Conservation (phyloP, 2,329 filamentous ascomycete species). For the Colletotrichum costaricense region DNA sequence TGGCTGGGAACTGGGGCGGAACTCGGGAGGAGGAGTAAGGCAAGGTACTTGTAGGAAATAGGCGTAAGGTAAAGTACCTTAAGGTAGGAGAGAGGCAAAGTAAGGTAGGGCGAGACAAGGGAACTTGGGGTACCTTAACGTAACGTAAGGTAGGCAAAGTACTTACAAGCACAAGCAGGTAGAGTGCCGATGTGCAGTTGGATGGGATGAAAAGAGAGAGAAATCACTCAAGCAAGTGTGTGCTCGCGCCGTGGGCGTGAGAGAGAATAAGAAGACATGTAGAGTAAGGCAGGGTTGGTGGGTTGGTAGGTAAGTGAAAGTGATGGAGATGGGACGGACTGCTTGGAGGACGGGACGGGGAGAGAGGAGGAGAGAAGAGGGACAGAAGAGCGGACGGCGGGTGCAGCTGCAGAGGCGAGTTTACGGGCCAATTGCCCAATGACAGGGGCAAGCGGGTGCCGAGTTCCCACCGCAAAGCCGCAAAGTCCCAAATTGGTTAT, state of each 20-base stretch:
- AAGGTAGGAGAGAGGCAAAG: background rate
- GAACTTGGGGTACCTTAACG: too few relatives aligned
- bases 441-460: background rate
- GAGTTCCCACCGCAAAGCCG: background rate
- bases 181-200: too few relatives aligned
- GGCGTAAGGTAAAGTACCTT: too few relatives aligned
- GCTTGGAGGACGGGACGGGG: background rate
- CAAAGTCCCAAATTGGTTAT: background rate
- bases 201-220: background rate
- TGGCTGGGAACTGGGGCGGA: slow-evolving; percentile 3
- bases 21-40: slow-evolving; percentile 5
- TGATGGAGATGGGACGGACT: background rate
- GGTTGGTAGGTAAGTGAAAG: background rate
- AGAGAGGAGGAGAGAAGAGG: background rate
- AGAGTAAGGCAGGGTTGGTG: background rate
- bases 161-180: background rate
- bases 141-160: background rate
- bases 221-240: background rate
- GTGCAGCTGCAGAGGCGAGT: slow-evolving; percentile 14
- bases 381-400: slow-evolving; percentile 20
- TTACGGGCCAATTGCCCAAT: slow-evolving; percentile 20
- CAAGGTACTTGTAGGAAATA: too few relatives aligned
- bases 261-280: background rate
- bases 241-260: background rate
- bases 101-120: background rate